Base-by-base conservation (phyloP, 176 grass and related monocot genomes). In the Cymbopogon citratus region DNA sequence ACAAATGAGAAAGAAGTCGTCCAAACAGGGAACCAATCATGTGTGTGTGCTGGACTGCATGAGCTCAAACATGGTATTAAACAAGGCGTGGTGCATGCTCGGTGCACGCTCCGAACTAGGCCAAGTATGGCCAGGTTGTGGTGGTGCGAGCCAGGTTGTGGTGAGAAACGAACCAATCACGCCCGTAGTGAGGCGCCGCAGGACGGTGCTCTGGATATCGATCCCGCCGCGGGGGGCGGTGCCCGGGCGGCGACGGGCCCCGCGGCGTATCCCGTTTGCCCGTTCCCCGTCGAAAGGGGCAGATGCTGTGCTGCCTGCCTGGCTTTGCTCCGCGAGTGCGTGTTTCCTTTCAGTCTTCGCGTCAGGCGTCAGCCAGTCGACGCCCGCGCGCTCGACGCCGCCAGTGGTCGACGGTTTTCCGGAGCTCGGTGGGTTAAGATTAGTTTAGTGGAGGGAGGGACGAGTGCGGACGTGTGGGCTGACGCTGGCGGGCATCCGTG, bases 211-310 rank as follows among this genome's bases (percentile, higher is more conserved):
- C 5, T 34, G 43, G 29, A 7, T 48, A 0, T 72, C 24, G 72
- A 5, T 40, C 3, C 0, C 1, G 65, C 0, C 7, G 34, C n/a
- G 8, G 75, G 21, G 5, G 79, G 51, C 65, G 41, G 39, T n/a
- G 79, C 9, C 14, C 12, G 5, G 79, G 51, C 65, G 41, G 39
- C 16, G 79, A 6, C 14, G 67, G 25, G 38, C 84, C 76, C 84
- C 71, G 6, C 46, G 9, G 12, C 74, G 10, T 24, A 56, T 56
- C 49, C 16, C 39, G 40, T 29, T 25, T 19, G 49, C 48, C 81
- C 60, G 49, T 18, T 80, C 63, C 65, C 72, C 52, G 11, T 82
- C 83, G 34, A 73, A 77, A 81, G 78, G 33, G 83, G 16, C 70
- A 41, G 49, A 3, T 24, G 76, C 38, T 7, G 8, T 6, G 63